A percentile compares a stretch with the other conserved stretches of the same genome.
phyloP scores from a whole-genome alignment of 441 rosid species.

The Bocquillonia castaneifolia region DNA sequence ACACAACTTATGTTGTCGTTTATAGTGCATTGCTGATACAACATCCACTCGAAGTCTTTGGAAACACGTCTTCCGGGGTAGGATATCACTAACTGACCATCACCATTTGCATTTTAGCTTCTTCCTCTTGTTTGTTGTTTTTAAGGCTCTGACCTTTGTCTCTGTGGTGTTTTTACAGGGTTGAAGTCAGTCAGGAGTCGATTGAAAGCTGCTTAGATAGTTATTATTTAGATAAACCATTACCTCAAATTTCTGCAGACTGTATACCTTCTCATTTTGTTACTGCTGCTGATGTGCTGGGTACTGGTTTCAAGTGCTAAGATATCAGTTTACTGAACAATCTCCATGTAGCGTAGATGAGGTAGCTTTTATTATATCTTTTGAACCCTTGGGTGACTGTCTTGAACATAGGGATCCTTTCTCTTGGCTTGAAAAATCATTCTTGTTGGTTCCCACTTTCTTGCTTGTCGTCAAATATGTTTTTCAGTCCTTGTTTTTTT shows the following conservation, averaged over 20 bases:
- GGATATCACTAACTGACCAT: background rate
- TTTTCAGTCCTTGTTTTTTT: conserved; percentile 22
- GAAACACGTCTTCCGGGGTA: conserved; percentile 44
- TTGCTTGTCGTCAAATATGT: conserved; percentile 39
- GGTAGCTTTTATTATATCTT: conserved; percentile 31
- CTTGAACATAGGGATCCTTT: conserved; percentile 33
- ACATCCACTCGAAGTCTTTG: conserved; percentile 34
- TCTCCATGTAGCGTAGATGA: conserved; percentile 37
- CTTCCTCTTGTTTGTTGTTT: background rate
- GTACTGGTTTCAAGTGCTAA: conserved; percentile 30
- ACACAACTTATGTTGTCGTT: conserved; percentile 15
- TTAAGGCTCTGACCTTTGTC: conserved; percentile 18
- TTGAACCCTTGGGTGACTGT: conserved; percentile 39
- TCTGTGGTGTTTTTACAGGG: conserved; percentile 40
- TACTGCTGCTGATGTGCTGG: conserved; percentile 35
- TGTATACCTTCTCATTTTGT: conserved; percentile 24
- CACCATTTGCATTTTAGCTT: background rate
- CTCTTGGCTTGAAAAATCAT: conserved; percentile 29
- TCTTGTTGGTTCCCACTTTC: conserved; percentile 23
- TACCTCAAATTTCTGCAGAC: conserved; percentile 30
- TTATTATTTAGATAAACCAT: conserved; percentile 34
- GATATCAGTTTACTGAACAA: conserved; percentile 25
- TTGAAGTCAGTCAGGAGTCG: conserved; percentile 44
- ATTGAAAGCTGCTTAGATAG: conserved; percentile 41
- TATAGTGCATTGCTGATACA: conserved; percentile 40